phyloP scores from a whole-genome alignment of 192 early-diverging fungal genomes.

The Gigaspora rosea region DNA sequence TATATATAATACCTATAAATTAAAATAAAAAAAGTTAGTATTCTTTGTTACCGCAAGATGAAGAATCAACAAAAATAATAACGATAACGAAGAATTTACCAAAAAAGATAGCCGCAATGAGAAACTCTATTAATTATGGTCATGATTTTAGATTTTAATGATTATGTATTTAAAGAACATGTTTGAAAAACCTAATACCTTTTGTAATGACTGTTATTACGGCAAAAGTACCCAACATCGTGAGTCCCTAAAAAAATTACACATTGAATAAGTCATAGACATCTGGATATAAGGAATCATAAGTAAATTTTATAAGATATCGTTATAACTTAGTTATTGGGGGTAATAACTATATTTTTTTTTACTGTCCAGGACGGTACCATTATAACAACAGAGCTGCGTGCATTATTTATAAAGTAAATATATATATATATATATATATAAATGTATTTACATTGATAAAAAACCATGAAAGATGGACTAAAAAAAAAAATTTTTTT shows the following conservation, averaged over 20 bases:
- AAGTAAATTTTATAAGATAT: too few species aligned
- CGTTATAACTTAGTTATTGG: too few species aligned
- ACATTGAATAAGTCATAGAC: not conserved
- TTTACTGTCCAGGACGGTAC: too few species aligned
- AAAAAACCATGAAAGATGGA: constrained; percentile 49
- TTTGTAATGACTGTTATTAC: constrained; percentile 70
- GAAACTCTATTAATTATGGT: not conserved
- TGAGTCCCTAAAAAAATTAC: not conserved
- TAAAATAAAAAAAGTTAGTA: not conserved
- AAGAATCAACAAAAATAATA: not conserved
- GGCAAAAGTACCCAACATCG: constrained; percentile 57
- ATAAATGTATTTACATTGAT: constrained; percentile 33
- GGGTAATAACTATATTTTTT: too few species aligned
- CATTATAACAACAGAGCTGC: too few species aligned
- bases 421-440: too few species aligned
- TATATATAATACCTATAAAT: constrained; percentile 49
- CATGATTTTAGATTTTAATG: too few species aligned
- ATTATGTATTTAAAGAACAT: not conserved
- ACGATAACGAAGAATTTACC: not conserved
- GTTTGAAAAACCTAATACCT: constrained; percentile 63
- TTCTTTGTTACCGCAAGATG: not conserved
- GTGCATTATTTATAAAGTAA: not conserved
- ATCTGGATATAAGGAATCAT: too few species aligned
- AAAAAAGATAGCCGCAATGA: not conserved
- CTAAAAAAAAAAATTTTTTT: constrained; percentile 18